Base-by-base conservation (phyloP, 345 rosid species). In the Citrus mangshanensis region DNA sequence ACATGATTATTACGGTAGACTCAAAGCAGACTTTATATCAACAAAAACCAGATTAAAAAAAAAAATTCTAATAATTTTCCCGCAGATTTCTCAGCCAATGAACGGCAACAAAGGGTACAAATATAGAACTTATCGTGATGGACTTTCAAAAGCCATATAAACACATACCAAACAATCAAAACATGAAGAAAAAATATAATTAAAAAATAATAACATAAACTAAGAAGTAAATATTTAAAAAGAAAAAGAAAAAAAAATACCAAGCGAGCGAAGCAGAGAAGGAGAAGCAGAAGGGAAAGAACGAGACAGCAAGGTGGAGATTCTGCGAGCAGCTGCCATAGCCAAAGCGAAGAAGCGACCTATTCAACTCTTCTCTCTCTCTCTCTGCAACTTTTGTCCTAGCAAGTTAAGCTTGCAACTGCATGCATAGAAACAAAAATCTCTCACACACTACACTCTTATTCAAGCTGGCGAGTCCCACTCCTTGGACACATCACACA, bases 291-390 rank as follows among this genome's bases (percentile, higher is more conserved):
- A 77, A 72, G 89, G 82, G 63, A 86, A 54, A 21, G 92, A 87
- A 81, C 91, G 89, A 75, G 89, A 76, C 12, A 91, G 76, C 9
- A 91, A 81, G 71, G 89, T 85, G 60, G 91, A 84, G 49, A 88
- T 77, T 85, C 90, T 88, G 61, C 89, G 88, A 87, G 91, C 86
- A 88, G 91, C 86, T 22, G 93, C 92, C 93, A 91, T 89, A 70
- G 82, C 85, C 67, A 54, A 54, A 46, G 51, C 14, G 51, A 46
- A 46, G 51, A 46, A 46, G 49, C 51, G 4, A 46, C 51, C 51
- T 9, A 13, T 13, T 46, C 51, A 46, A 46, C 51, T 46, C 49
- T 42, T 42, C 49, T 42, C 51, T 46, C 51, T 46, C 51, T 46
- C 5, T 46, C 5, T 42, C 16, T 42, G 51, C 18, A 13, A 46